Evolutionary conservation across 306 rosid species (phyloP), one percentile per base, ranked within the genome.

Genomic region (Cicer cuneatum): DNA sequence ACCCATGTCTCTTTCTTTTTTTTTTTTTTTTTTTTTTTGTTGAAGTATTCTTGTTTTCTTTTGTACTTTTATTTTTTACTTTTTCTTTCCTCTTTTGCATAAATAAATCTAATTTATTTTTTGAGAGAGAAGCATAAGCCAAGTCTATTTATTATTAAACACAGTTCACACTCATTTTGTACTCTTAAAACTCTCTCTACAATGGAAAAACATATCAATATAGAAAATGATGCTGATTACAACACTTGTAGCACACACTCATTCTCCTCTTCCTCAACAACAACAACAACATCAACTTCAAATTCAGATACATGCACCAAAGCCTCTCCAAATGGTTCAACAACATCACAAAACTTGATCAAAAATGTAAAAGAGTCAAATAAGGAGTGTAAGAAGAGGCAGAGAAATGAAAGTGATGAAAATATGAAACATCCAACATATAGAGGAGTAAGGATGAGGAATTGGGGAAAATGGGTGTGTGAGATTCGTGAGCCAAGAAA

Each of bases 381-480:
- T n/a, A 69, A 77, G 8, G 76, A 35, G 19, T 45, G 80, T 54
- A 77, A 69, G 58, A 90, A 85, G 78, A 85, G 78, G 83, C 69
- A 78, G 72, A 78, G 77, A 39, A 74, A 41, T 74, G 71, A 39
- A 4, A 41, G 10, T 37, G 45, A 47, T 59, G 78, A 73, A 1
- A 70, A 51, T 39, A 71, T 40, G 3, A 82, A 79, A 60, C 96
- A 89, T 71, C 89, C 85, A 0, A 85, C 89, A 0, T 93, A 77
- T 66, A 82, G 98, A 1, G 98, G 98, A 5, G 98, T 93, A 10
- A 75, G 98, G 40, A 90, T 76, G 93, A 84, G 98, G 0, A 83
- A 51, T 19, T 93, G 98, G 98, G 98, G 97, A 0, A 93, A 88
- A 80, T 93, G 89, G 93, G 98, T 93, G 29, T 93, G 93, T 0